phyloP scores from a whole-genome alignment of 148 eudicot genomes.

The Rhododendron mucronatum region DNA sequence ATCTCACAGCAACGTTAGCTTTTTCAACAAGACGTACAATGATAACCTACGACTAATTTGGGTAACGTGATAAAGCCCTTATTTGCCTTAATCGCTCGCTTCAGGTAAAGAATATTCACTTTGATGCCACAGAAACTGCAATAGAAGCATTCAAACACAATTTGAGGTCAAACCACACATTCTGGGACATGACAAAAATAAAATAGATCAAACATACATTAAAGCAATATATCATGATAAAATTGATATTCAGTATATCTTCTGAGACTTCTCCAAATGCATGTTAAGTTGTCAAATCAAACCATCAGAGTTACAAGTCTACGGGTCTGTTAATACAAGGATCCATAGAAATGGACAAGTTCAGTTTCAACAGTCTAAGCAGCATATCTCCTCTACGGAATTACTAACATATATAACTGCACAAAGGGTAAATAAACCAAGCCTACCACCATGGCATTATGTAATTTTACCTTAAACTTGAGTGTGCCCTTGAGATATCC shows the following conservation, averaged over 20 bases:
- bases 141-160: background rate
- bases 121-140: background rate
- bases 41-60: background rate
- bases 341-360: background rate
- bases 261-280: background rate
- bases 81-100: background rate
- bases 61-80: background rate
- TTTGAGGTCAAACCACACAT: background rate
- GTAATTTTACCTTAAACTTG: conserved; percentile 58
- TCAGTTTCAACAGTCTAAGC: background rate
- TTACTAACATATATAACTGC: background rate
- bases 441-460: background rate
- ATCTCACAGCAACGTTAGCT: background rate
- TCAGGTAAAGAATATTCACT: background rate
- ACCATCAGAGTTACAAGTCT: background rate
- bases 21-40: background rate
- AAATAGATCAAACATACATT: background rate
- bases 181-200: background rate
- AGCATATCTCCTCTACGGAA: background rate
- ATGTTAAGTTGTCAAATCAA: background rate
- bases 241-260: background rate
- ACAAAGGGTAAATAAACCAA: background rate
- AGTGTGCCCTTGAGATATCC: conserved; percentile 68
- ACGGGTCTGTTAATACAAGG: background rate
- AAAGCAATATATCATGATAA: background rate